Percentiles rank a stretch among this genome's conserved stretches.
These are phyloP conservation scores for Mortierella sp. DNA, from an alignment of 371 early-diverging fungal genomes.

Conservation along the genomic window DNA sequence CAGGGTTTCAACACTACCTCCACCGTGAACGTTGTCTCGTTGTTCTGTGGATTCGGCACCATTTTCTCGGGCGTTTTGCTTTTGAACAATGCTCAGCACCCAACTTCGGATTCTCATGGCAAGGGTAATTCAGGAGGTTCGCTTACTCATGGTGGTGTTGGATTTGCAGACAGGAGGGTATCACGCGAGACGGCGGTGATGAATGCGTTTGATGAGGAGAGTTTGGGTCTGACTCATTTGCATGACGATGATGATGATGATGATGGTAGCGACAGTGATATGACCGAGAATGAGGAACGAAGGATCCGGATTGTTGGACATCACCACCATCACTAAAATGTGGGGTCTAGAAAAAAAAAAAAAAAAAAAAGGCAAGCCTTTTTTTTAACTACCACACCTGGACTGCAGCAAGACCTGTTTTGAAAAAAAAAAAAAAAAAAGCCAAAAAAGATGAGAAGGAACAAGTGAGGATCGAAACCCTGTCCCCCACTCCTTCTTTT, in stretches of 20 bases:
- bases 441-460: too few species aligned
- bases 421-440: too few species aligned
- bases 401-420: too few species aligned
- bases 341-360: neutral
- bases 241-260: slow-evolving; percentile 57
- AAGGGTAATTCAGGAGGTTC: slow-evolving; percentile 39
- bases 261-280: slow-evolving; percentile 17
- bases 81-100: slow-evolving; percentile 64
- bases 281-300: slow-evolving; percentile 43
- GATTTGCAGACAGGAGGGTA: slow-evolving; percentile 35
- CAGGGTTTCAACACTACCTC: slow-evolving; percentile 85
- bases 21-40: slow-evolving; percentile 79
- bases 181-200: slow-evolving; percentile 63
- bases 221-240: slow-evolving; percentile 61
- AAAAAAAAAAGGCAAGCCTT: neutral
- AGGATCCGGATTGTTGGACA: slow-evolving; percentile 28
- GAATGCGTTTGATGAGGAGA: slow-evolving; percentile 68
- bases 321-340: slow-evolving; percentile 16
- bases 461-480: too few species aligned
- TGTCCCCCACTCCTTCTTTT: too few species aligned
- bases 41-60: slow-evolving; percentile 89
- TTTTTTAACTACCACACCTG: too few species aligned
- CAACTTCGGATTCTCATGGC: slow-evolving; percentile 26
- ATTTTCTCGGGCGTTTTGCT: slow-evolving; percentile 92
- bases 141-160: slow-evolving; percentile 29